Evolutionary conservation across 1,284 basidiomycete species (phyloP).

Genomic region (Apiotrichum siamense): DNA sequence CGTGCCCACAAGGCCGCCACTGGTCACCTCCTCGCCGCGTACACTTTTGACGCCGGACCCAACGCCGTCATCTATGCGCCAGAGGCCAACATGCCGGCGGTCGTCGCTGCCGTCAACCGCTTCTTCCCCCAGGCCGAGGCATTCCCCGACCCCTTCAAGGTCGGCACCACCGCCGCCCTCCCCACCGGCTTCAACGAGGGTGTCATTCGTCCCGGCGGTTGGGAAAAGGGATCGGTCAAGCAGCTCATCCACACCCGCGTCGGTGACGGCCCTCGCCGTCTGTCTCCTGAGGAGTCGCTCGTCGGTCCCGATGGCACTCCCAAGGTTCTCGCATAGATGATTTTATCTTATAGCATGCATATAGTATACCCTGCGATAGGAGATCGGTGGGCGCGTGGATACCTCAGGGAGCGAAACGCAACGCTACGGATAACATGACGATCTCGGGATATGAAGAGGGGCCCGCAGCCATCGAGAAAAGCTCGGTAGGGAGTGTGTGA

Average conservation of each 20-base stretch:
- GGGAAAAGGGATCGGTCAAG: slow-evolving; percentile 71
- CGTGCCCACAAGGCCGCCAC: slow-evolving; percentile 63
- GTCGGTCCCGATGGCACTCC: slow-evolving; percentile 47
- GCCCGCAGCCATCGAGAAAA: too few species aligned
- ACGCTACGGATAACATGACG: too few species aligned
- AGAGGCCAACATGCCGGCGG: slow-evolving; percentile 67
- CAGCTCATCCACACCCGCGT: slow-evolving; percentile 83
- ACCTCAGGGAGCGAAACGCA: too few species aligned
- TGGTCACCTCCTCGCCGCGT: slow-evolving; percentile 73
- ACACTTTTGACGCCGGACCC: slow-evolving; percentile 97
- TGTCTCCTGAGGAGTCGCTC: slow-evolving; percentile 45
- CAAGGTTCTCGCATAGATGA: slow-evolving; percentile 34
- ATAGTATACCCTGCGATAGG: neutral
- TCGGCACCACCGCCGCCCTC: slow-evolving; percentile 41
- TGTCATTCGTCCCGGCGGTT: slow-evolving; percentile 60
- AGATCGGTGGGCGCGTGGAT: neutral
- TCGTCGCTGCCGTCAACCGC: slow-evolving; percentile 65
- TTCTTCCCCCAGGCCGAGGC: slow-evolving; percentile 75
- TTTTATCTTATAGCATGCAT: slow-evolving; percentile 7
- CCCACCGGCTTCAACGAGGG: slow-evolving; percentile 68
- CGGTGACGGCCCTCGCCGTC: slow-evolving; percentile 74
- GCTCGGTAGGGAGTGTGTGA: too few species aligned
- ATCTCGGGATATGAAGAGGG: too few species aligned
- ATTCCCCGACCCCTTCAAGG: slow-evolving; percentile 68
- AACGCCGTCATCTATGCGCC: slow-evolving; percentile 96